These are phyloP conservation scores for Saccharomycopsis sp. DNA, from an alignment of 805 yeast species.

Conservation along the genomic window DNA sequence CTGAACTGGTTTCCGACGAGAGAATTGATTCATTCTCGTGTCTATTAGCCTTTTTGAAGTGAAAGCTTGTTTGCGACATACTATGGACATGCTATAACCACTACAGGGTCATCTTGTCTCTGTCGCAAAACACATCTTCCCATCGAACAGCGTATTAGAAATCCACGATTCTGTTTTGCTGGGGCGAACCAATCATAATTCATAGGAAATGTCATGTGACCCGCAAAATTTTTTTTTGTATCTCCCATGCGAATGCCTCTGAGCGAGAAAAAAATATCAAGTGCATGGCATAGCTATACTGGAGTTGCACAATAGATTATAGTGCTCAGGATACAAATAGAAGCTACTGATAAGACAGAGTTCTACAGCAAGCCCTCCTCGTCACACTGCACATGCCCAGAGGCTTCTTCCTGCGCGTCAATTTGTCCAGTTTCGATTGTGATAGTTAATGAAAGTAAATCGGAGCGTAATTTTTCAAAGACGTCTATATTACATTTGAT, in stretches of 20 bases:
- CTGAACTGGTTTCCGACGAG: constrained; percentile 4
- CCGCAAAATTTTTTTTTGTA: background rate
- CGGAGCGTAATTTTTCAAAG: background rate
- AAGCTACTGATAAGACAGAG: background rate
- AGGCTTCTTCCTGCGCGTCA: too few relatives aligned
- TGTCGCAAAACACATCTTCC: too few relatives aligned
- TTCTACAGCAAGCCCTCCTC: too few relatives aligned
- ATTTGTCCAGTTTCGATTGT: too few relatives aligned
- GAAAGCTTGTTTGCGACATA: background rate
- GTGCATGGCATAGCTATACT: too few relatives aligned
- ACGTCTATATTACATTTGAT: too few relatives aligned
- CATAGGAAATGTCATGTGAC: background rate
- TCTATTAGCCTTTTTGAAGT: background rate
- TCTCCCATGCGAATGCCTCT: background rate
- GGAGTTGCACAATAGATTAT: too few relatives aligned
- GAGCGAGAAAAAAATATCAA: background rate
- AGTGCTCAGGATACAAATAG: background rate
- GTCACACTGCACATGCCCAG: too few relatives aligned
- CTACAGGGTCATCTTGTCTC: too few relatives aligned
- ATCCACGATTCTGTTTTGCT: background rate
- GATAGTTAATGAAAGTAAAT: too few relatives aligned
- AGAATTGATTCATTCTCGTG: background rate
- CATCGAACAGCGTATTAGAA: background rate
- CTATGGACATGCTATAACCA: too few relatives aligned
- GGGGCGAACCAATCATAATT: background rate